phyloP scores from a whole-genome alignment of 495 filamentous ascomycete genomes.

The Peziza echinospora region DNA sequence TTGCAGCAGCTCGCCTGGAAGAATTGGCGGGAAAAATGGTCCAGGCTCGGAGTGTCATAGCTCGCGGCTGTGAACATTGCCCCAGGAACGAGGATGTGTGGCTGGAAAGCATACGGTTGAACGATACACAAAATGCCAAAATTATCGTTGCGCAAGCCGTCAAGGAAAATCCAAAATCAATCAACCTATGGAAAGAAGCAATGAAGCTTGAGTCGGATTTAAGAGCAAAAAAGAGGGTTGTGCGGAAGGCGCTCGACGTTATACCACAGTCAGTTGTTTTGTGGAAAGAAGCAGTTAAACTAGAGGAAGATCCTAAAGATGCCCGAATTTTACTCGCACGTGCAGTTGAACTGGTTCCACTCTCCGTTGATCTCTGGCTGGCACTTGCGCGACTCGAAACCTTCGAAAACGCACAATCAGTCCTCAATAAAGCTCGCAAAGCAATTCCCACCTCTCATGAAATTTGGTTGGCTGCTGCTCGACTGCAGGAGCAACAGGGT shows the following conservation, averaged over 20 bases:
- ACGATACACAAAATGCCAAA: constrained; percentile 79
- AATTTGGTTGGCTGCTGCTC: constrained; percentile 86
- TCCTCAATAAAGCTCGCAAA: constrained; percentile 87
- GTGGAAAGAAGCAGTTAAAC: constrained; percentile 94
- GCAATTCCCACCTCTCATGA: constrained; percentile 78
- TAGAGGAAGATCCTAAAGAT: constrained; percentile 74
- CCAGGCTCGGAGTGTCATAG: constrained; percentile 63
- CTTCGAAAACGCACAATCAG: constrained; percentile 73
- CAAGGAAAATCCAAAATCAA: constrained; percentile 69
- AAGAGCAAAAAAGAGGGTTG: constrained; percentile 68
- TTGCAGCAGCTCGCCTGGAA: constrained; percentile 80
- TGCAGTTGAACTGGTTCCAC: constrained; percentile 79
- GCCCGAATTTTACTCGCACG: constrained; percentile 72
- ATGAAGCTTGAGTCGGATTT: constrained; percentile 75
- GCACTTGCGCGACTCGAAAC: constrained; percentile 75
- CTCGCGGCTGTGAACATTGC: constrained; percentile 67
- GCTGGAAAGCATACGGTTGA: constrained; percentile 83
- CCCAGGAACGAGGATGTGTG: constrained; percentile 89
- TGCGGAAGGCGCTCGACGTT: constrained; percentile 69
- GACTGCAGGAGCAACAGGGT: constrained; percentile 80
- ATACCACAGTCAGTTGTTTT: constrained; percentile 78
- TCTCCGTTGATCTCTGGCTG: constrained; percentile 86
- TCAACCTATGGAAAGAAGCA: constrained; percentile 77
- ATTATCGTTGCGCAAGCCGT: constrained; percentile 91
- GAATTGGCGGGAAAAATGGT: constrained; percentile 79